A percentile compares a stretch with the other conserved stretches of the same genome.
phyloP scores from a whole-genome alignment of 306 rosid genomes.

The Quercus glauca region DNA sequence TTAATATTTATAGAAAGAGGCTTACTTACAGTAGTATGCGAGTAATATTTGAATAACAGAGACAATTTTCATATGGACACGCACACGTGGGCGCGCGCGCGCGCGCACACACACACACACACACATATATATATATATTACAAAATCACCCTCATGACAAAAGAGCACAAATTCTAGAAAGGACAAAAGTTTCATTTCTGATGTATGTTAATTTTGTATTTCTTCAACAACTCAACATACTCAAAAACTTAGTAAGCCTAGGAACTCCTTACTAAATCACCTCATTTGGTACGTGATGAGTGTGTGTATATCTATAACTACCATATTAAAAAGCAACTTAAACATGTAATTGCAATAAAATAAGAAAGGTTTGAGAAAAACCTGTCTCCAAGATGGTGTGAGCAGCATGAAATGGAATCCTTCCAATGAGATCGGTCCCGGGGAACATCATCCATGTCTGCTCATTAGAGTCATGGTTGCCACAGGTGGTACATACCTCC shows the following conservation, averaged over 20 bases:
- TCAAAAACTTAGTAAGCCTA: background rate
- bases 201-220: background rate
- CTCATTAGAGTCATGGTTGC: slow-evolving; percentile 74
- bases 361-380: slow-evolving; percentile 10
- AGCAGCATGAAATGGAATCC: slow-evolving; percentile 84
- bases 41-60: background rate
- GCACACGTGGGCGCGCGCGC: rapidly evolving
- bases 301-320: background rate
- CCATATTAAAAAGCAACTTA: background rate
- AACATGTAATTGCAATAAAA: background rate
- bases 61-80: background rate
- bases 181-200: background rate
- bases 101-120: no score
- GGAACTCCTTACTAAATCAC: background rate
- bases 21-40: background rate
- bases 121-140: no score
- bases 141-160: background rate
- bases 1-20: background rate
- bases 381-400: slow-evolving; percentile 82
- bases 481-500: slow-evolving; percentile 83
- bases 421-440: slow-evolving; percentile 74
- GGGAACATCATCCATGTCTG: slow-evolving; percentile 82
- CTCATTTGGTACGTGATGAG: background rate
- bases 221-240: background rate
- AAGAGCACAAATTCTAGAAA: background rate